Conservation (phyloP, 371 early-diverging fungal species). For the Mucor racemosus region DNA sequence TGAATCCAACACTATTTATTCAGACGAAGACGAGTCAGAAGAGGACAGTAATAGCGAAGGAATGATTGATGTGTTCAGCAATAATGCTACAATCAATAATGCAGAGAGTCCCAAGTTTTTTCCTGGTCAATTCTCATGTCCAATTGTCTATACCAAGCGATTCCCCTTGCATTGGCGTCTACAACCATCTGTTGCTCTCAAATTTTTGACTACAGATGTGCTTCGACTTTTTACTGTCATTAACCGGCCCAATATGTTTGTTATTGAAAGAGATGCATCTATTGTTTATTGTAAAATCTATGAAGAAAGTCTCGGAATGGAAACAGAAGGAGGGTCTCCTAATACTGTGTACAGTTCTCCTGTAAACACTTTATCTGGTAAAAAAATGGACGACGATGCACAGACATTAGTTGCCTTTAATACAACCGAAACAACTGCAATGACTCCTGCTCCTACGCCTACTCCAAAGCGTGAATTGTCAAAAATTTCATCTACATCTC, state of each 20-base stretch:
- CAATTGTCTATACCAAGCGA: constrained; percentile 62
- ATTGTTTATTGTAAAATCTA: constrained; percentile 58
- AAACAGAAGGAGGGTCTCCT: constrained; percentile 15
- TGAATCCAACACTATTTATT: constrained; percentile 22
- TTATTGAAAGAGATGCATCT: constrained; percentile 62
- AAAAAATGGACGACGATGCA: constrained; percentile 17
- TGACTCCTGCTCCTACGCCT: not conserved
- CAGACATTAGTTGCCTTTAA: constrained; percentile 15
- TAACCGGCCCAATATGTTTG: constrained; percentile 79
- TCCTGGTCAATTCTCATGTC: constrained; percentile 77
- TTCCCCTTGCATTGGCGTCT: constrained; percentile 83
- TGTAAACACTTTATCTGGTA: constrained; percentile 6
- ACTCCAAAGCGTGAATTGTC: constrained; percentile 19
- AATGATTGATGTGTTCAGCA: constrained; percentile 15
- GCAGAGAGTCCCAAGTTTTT: constrained; percentile 27
- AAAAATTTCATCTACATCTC: constrained; percentile 14
- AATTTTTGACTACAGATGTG: constrained; percentile 55
- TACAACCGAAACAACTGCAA: not conserved
- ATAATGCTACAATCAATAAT: not conserved
- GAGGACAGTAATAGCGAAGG: constrained; percentile 41
- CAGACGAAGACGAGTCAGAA: constrained; percentile 38
- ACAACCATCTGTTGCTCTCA: constrained; percentile 69
- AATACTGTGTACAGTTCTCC: constrained; percentile 20
- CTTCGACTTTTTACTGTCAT: constrained; percentile 68
- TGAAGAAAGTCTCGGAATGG: constrained; percentile 24